Base-by-base conservation (phyloP, 306 rosid species). In the Gleditsia sinensis region DNA sequence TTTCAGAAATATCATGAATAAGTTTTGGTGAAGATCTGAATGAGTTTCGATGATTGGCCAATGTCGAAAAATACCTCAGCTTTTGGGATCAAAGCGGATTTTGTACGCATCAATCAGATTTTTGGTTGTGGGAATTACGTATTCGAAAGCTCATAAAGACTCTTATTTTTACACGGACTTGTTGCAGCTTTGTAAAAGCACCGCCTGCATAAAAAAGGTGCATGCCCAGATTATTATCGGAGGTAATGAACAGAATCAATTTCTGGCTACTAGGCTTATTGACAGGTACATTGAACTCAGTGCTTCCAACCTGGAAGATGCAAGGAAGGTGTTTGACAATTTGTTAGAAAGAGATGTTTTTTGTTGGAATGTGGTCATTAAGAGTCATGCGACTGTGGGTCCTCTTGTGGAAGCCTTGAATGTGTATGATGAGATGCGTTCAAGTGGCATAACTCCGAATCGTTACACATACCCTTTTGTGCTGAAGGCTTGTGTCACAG, bases 401-500 rank as follows among this genome's bases (percentile, higher is more conserved):
- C 93, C 96, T 69, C 87, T 84, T 17, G 39, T 1, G n/a, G 86
- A 87, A 58, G 92, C 94, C 7, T 36, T 87, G 27, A 69, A 82
- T 25, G 57, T 90, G 62, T 90, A 77, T 25, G 69, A 81, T 60
- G 76, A 67, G 21, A 88, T 90, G 90, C 85, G 85, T 19, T 28
- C 21, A 21, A 25, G 72, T 59, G 92, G 90, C 7, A 24, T 69
- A n/a, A 10, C 64, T 32, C 81, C 87, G 0, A 90, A 85, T 24
- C 43, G 73, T 8, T 92, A 90, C 81, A 90, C 92, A 6, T 90
- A 79, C 83, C 90, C 96, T 53, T 85, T 87, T 73, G 90, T 86
- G 67, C 86, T 92, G 34, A 87, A 90, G 90, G 98, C 95, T 25
- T 90, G 90, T 65, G 86, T 88, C 23, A 81, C 88, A 9, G 85